A percentile compares a stretch with the other conserved stretches of the same genome.
Conservation (phyloP, 768 basidiomycete genomes). For the Mycena epipterygia region DNA sequence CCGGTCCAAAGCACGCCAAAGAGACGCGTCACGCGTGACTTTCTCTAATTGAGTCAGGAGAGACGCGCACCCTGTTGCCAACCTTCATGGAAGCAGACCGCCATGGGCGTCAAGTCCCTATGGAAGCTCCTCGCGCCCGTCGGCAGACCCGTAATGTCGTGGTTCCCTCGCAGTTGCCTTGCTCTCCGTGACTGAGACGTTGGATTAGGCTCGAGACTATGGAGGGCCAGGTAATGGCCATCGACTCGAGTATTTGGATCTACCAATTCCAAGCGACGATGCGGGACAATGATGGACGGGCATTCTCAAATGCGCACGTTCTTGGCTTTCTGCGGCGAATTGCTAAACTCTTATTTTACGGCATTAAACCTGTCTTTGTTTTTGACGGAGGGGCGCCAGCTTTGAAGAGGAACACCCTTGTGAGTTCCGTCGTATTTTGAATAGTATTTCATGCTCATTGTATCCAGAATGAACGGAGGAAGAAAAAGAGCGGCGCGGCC, state of each 20-base stretch:
- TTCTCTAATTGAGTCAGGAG: constrained; percentile 23
- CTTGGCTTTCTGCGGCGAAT: constrained; percentile 92
- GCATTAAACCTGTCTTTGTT: constrained; percentile 98
- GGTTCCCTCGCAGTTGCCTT: constrained; percentile 45
- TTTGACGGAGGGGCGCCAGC: constrained; percentile 97
- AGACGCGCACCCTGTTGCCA: constrained; percentile 7
- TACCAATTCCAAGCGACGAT: constrained; percentile 99
- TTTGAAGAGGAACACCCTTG: constrained; percentile 91
- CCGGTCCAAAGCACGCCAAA: background rate
- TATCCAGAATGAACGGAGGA: constrained; percentile 84
- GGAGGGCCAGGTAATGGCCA: constrained; percentile 95
- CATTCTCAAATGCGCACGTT: constrained; percentile 92
- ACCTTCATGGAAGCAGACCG: constrained; percentile 19
- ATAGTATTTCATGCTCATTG: background rate
- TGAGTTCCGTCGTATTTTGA: constrained; percentile 49
- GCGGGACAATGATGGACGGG: constrained; percentile 96
- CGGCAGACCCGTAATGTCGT: constrained; percentile 90
- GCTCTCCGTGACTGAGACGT: constrained; percentile 20
- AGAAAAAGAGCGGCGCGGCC: constrained; percentile 92
- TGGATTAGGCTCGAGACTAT: constrained; percentile 86
- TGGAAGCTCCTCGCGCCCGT: constrained; percentile 96
- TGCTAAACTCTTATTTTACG: constrained; percentile 95
- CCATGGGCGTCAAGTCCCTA: constrained; percentile 97
- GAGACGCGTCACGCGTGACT: too few species aligned
- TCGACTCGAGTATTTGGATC: constrained; percentile 99